Evolutionary conservation across 306 rosid species (phyloP).

Genomic region (barrel medic (Medicago truncatula)): MtrunA17r5.0-ANR NC_053045.1:58709501-58710000

Average conservation of each 20-base stretch:
- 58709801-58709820: conserved; percentile 25
- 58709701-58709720: conserved; percentile 84
- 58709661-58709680: conserved; percentile 87
- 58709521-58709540: conserved; percentile 36
- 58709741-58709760: background rate
- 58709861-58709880: background rate
- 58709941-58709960: background rate
- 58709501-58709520: conserved; percentile 95
- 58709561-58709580: conserved; percentile 5
- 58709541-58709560: conserved; percentile 22
- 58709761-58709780: conserved; percentile 22
- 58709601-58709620: conserved; percentile 6
- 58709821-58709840: conserved; percentile 16
- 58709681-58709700: conserved; percentile 92
- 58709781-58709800: conserved; percentile 21
- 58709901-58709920: background rate
- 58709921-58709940: background rate
- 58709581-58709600: background rate
- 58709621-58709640: background rate
- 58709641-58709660: conserved; percentile 47
- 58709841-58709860: conserved; percentile 28
- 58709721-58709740: conserved; percentile 63
- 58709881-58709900: background rate
- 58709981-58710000: background rate
- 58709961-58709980: background rate